These are phyloP conservation scores for Balamuthia mandrillaris DNA, from an alignment of 208 protist genomes.

Conservation along the genomic window DNA sequence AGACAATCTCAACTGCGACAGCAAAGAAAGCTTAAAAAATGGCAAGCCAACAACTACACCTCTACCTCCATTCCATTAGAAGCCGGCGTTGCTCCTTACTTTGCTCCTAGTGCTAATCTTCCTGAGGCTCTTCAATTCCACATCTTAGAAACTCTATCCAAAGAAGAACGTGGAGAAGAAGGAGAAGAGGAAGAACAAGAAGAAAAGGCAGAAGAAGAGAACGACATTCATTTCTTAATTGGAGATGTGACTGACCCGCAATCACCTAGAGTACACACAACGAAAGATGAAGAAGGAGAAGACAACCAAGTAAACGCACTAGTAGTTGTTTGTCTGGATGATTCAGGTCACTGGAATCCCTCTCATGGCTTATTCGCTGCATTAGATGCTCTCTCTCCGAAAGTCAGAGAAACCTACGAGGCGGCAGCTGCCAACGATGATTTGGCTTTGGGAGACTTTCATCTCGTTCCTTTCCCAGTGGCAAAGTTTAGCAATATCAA, in stretches of 20 bases:
- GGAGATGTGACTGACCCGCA: conserved; percentile 3
- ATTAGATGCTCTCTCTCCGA: background rate
- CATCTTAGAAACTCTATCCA: background rate
- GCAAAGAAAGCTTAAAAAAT: background rate
- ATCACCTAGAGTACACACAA: background rate
- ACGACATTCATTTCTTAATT: conserved; percentile 22
- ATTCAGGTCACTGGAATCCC: background rate
- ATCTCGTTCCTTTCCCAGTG: background rate
- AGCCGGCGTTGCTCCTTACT: too few relatives aligned
- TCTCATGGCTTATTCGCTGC: background rate
- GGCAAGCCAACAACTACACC: background rate
- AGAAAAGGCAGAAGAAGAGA: background rate
- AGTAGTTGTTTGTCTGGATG: background rate
- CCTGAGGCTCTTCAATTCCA: background rate
- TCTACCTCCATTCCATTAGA: conserved; percentile 6
- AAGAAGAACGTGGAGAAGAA: too few relatives aligned
- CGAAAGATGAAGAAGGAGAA: background rate
- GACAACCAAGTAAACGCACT: too few relatives aligned
- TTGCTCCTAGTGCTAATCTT: too few relatives aligned
- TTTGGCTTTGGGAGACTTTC: background rate
- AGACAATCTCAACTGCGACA: background rate
- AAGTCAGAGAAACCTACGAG: background rate
- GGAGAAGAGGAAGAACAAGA: background rate
- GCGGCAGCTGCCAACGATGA: background rate
- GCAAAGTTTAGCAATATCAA: background rate